These are phyloP conservation scores for Boletus reticuloceps DNA, from an alignment of 768 basidiomycete genomes.

Conservation along the genomic window DNA sequence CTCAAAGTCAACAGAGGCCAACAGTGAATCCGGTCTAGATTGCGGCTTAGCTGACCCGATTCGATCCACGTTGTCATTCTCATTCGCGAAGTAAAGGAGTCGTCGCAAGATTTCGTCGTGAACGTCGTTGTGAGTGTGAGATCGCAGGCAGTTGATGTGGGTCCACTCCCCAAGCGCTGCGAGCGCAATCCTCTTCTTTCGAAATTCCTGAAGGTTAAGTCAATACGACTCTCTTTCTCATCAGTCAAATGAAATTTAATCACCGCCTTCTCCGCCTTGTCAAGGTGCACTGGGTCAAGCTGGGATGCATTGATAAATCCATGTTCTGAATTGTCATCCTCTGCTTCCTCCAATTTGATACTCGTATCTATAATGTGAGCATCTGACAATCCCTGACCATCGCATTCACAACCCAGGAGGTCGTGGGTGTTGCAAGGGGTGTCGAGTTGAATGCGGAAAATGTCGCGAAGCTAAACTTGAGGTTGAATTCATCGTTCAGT, in stretches of 20 bases:
- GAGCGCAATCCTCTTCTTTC: slow-evolving; percentile 66
- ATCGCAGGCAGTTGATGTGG: slow-evolving; percentile 72
- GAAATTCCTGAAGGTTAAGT: slow-evolving; percentile 47
- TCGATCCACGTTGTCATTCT: slow-evolving; percentile 10
- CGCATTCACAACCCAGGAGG: slow-evolving; percentile 78
- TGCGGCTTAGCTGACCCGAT: slow-evolving; percentile 13
- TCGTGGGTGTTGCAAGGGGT: slow-evolving; percentile 93
- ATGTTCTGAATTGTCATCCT: slow-evolving; percentile 27
- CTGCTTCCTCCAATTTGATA: slow-evolving; percentile 24
- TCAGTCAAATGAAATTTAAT: slow-evolving; percentile 14
- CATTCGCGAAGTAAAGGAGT: slow-evolving; percentile 32
- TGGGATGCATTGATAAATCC: slow-evolving; percentile 71
- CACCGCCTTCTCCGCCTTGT: slow-evolving; percentile 55
- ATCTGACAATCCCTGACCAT: slow-evolving; percentile 19
- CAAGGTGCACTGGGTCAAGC: slow-evolving; percentile 43
- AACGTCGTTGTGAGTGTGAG: slow-evolving; percentile 45
- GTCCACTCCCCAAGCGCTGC: slow-evolving; percentile 79
- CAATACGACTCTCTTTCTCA: background rate
- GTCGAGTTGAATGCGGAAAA: slow-evolving; percentile 81
- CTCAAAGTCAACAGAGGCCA: slow-evolving; percentile 48
- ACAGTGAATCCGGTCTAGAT: slow-evolving; percentile 32
- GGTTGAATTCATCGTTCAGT: slow-evolving; percentile 3
- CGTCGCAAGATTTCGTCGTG: slow-evolving; percentile 64
- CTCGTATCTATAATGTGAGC: background rate
- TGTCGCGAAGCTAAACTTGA: slow-evolving; percentile 70